Percentiles rank a stretch among this genome's conserved stretches.
These are phyloP conservation scores for Xylaria flabelliformis DNA, from an alignment of 495 filamentous ascomycete species.

Conservation along the genomic window DNA sequence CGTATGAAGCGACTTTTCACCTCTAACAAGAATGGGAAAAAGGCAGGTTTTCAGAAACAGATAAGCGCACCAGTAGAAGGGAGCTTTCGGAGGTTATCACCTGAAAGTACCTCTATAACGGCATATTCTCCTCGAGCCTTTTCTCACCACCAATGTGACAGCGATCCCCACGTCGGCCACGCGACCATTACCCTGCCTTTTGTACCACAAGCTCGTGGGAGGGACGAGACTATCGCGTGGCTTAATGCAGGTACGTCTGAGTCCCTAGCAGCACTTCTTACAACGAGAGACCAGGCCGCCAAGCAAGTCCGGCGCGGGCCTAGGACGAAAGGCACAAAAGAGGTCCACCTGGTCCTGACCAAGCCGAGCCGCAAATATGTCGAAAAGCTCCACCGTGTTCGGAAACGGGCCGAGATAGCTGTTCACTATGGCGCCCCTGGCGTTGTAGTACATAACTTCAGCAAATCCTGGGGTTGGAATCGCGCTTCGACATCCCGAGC, in stretches of 20 bases:
- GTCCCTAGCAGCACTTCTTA: slow-evolving; percentile 23
- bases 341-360: slow-evolving; percentile 29
- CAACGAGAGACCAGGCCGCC: slow-evolving; percentile 27
- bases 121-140: background rate
- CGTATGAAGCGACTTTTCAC: background rate
- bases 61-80: background rate
- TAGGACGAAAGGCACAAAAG: slow-evolving; percentile 29
- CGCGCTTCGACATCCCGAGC: background rate
- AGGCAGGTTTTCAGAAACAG: background rate
- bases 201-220: slow-evolving; percentile 25
- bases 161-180: background rate
- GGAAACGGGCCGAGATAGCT: slow-evolving; percentile 24
- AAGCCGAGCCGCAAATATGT: slow-evolving; percentile 30
- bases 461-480: slow-evolving; percentile 32
- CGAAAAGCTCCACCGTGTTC: slow-evolving; percentile 25
- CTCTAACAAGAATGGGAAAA: background rate
- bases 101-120: background rate
- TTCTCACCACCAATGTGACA: background rate
- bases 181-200: slow-evolving; percentile 11
- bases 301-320: slow-evolving; percentile 22
- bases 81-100: background rate
- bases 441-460: slow-evolving; percentile 29
- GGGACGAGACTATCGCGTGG: slow-evolving; percentile 27
- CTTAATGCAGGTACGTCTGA: slow-evolving; percentile 22
- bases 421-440: slow-evolving; percentile 25